Percentiles rank a stretch among this genome's conserved stretches.
Evolutionary conservation across 352 stramenopile genomes (phyloP).

Genomic region (Phytophthora macrochlamydospora): DNA sequence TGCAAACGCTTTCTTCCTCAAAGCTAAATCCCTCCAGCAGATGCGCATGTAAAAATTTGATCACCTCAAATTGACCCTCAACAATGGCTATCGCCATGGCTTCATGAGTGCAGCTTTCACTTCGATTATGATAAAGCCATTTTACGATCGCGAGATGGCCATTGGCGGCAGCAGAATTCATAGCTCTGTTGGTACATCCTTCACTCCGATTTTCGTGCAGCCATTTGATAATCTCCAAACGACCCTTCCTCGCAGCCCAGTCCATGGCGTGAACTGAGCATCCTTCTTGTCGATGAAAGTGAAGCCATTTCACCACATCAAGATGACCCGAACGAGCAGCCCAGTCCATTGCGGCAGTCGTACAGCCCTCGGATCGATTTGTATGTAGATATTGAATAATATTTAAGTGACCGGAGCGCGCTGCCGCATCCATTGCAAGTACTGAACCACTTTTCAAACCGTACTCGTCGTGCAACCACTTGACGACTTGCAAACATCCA

Average conservation of each 20-base stretch:
- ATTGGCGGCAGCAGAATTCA: slow-evolving; percentile 11
- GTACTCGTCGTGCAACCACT: slow-evolving; percentile 20
- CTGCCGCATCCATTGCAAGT: slow-evolving; percentile 17
- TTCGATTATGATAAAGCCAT: slow-evolving; percentile 24
- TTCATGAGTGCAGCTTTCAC: slow-evolving; percentile 10
- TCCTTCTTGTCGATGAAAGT: slow-evolving; percentile 9
- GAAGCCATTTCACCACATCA: slow-evolving; percentile 14
- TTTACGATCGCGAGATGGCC: slow-evolving; percentile 21
- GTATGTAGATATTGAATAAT: slow-evolving; percentile 10
- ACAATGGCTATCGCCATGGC: slow-evolving; percentile 14
- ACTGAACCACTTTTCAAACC: background rate
- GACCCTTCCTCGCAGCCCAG: slow-evolving; percentile 6
- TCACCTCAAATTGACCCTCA: slow-evolving; percentile 8
- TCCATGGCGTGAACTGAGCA: slow-evolving; percentile 12
- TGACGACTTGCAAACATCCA: slow-evolving; percentile 9
- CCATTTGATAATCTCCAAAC: slow-evolving; percentile 15
- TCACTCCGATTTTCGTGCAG: slow-evolving; percentile 17
- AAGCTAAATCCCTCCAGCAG: slow-evolving; percentile 6
- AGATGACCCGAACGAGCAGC: slow-evolving; percentile 11
- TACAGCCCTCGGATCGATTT: slow-evolving; percentile 3
- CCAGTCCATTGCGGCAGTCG: slow-evolving; percentile 7
- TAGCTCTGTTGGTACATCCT: slow-evolving; percentile 15
- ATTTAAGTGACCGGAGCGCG: slow-evolving; percentile 8
- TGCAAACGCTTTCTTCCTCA: background rate
- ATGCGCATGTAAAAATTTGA: slow-evolving; percentile 11